A percentile compares a stretch with the other conserved stretches of the same genome.
These are phyloP conservation scores for Harrya chromipes DNA, from an alignment of 768 basidiomycete species.

Conservation along the genomic window DNA sequence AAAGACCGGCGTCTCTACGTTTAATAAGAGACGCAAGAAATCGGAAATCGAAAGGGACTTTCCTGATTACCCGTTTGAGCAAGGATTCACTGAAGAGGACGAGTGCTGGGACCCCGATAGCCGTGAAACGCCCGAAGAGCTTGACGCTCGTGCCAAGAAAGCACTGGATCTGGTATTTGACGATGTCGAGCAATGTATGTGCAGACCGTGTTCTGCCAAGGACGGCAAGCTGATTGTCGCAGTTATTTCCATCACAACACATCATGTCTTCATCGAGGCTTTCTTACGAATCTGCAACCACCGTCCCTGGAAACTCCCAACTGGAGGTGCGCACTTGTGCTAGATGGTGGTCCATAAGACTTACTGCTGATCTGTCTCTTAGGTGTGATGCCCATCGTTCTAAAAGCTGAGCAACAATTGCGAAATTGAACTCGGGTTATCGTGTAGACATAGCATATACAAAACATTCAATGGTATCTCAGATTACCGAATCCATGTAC, in stretches of 20 bases:
- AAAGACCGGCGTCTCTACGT: slow-evolving; percentile 64
- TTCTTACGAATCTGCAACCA: slow-evolving; percentile 50
- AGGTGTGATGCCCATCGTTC: slow-evolving; percentile 25
- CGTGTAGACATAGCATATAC: too few relatives aligned
- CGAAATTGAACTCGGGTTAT: too few relatives aligned
- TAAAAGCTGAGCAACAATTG: too few relatives aligned
- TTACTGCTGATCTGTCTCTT: slow-evolving; percentile 9
- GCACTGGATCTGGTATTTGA: slow-evolving; percentile 58
- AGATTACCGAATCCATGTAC: too few relatives aligned
- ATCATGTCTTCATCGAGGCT: slow-evolving; percentile 59
- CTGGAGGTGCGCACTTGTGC: slow-evolving; percentile 51
- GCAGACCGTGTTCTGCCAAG: background rate
- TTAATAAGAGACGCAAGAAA: slow-evolving; percentile 56
- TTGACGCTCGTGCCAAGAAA: slow-evolving; percentile 45
- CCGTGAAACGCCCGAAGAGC: slow-evolving; percentile 50
- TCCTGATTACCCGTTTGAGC: slow-evolving; percentile 53
- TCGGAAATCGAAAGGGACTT: slow-evolving; percentile 47
- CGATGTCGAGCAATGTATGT: slow-evolving; percentile 48
- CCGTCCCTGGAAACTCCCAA: slow-evolving; percentile 44
- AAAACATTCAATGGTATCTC: too few relatives aligned
- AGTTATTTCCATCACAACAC: slow-evolving; percentile 69
- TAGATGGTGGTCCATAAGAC: too few relatives aligned
- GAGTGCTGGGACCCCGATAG: slow-evolving; percentile 52
- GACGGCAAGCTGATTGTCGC: background rate
- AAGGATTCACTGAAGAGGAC: slow-evolving; percentile 60